phyloP scores from a whole-genome alignment of 768 basidiomycete genomes.

The Fomitopsis serialis region DNA sequence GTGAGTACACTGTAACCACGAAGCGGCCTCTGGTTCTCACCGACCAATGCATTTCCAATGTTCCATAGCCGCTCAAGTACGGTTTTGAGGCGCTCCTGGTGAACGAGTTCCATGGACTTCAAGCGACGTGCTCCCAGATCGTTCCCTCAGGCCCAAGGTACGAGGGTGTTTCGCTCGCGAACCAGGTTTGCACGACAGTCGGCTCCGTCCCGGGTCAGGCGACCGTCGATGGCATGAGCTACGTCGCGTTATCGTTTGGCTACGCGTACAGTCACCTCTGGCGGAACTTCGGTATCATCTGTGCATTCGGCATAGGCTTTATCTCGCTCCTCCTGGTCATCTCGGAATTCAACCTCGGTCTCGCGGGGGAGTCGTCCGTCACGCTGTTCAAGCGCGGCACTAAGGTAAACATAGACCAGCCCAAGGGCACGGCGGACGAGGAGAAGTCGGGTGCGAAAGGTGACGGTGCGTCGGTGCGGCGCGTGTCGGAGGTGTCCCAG shows the following conservation, averaged over 20 bases:
- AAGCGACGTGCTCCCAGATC: slow-evolving; percentile 54
- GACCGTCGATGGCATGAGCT: slow-evolving; percentile 58
- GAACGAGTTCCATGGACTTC: slow-evolving; percentile 75
- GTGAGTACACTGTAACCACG: slow-evolving; percentile 25
- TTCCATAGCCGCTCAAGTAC: slow-evolving; percentile 57
- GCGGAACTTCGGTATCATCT: slow-evolving; percentile 65
- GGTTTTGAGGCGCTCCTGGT: slow-evolving; percentile 72
- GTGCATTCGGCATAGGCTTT: slow-evolving; percentile 62
- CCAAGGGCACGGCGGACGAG: background rate
- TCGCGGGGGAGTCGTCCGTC: slow-evolving; percentile 34
- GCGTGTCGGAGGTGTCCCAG: background rate
- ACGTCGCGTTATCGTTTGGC: slow-evolving; percentile 38
- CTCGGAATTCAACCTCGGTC: slow-evolving; percentile 46
- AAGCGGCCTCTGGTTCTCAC: slow-evolving; percentile 6
- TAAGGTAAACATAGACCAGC: slow-evolving; percentile 13
- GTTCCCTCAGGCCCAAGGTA: slow-evolving; percentile 64
- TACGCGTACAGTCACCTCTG: slow-evolving; percentile 44
- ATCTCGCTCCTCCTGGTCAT: slow-evolving; percentile 36
- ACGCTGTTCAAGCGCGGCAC: slow-evolving; percentile 65
- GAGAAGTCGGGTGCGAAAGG: background rate
- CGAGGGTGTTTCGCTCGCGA: slow-evolving; percentile 43
- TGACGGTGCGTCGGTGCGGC: background rate
- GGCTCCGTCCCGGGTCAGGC: slow-evolving; percentile 58
- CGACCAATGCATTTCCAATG: slow-evolving; percentile 13
- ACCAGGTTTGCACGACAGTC: slow-evolving; percentile 74